A percentile compares a stretch with the other conserved stretches of the same genome.
Evolutionary conservation across 768 basidiomycete genomes (phyloP).

Genomic region (Hortiboletus flavorubellus): DNA sequence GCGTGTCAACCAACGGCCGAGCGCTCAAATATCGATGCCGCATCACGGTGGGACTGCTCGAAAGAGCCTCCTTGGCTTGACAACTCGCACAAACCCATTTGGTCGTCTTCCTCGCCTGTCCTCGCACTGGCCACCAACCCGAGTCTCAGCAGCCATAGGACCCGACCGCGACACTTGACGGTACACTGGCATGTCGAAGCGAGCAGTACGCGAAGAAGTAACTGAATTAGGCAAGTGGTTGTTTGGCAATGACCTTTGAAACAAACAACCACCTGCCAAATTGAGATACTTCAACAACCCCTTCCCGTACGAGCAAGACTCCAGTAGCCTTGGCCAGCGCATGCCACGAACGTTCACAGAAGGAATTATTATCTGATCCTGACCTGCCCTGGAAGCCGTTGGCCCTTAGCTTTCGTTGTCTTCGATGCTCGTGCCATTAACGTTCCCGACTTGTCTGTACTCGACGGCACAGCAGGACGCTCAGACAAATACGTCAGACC

Average conservation of each 20-base stretch:
- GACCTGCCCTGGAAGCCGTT: not conserved
- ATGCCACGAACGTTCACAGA: constrained; percentile 1
- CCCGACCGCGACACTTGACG: not conserved
- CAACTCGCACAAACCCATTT: not conserved
- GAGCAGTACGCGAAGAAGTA: not conserved
- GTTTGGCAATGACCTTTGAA: constrained; percentile 30
- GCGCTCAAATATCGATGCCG: not conserved
- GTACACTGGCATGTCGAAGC: not conserved
- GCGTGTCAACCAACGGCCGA: not conserved
- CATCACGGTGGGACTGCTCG: not conserved
- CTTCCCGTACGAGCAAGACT: constrained; percentile 5
- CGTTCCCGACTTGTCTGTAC: constrained; percentile 18
- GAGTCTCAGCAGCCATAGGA: not conserved
- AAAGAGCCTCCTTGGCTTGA: not conserved
- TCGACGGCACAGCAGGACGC: constrained; percentile 2
- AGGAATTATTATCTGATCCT: not conserved
- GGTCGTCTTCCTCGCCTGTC: no score
- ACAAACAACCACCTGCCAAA: constrained; percentile 26
- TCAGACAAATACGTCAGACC: constrained; percentile 18
- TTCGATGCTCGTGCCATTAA: constrained; percentile 27
- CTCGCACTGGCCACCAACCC: not conserved
- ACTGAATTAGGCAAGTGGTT: constrained; percentile 8
- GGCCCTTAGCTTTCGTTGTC: not conserved
- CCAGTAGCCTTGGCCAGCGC: not conserved
- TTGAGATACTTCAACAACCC: constrained; percentile 4